phyloP scores from a whole-genome alignment of 495 filamentous ascomycete species.

The Talaromyces adpressus region DNA sequence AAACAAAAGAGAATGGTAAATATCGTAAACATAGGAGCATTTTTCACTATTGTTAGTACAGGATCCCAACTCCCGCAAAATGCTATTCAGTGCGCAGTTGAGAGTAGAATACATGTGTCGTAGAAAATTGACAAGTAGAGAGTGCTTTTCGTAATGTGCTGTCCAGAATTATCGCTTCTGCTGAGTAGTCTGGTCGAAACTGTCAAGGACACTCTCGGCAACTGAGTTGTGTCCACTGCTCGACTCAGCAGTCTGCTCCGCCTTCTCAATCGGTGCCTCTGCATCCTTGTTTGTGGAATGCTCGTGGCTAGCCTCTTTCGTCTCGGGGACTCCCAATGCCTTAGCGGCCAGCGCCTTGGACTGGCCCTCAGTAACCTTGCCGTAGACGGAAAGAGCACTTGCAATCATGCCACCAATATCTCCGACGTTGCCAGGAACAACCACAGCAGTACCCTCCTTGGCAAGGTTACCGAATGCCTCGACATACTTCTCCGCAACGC shows the following conservation, averaged over 20 bases:
- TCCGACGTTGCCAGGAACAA: constrained; percentile 96
- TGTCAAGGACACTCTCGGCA: constrained; percentile 41
- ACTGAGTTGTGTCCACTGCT: constrained; percentile 28
- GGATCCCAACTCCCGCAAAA: constrained; percentile 7
- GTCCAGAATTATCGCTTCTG: constrained; percentile 21
- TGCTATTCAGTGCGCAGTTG: constrained; percentile 6
- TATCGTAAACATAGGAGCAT: not conserved
- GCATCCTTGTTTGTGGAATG: not conserved
- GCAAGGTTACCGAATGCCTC: constrained; percentile 89
- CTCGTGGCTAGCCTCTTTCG: constrained; percentile 14
- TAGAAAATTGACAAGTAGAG: not conserved
- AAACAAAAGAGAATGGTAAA: not conserved
- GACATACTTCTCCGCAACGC: constrained; percentile 95
- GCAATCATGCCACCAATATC: constrained; percentile 97
- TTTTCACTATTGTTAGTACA: constrained; percentile 2
- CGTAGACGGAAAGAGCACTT: constrained; percentile 89
- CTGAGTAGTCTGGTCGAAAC: constrained; percentile 45
- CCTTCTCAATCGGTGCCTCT: constrained; percentile 10
- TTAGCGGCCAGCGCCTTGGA: constrained; percentile 57
- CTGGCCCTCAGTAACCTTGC: constrained; percentile 86
- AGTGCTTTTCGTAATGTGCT: not conserved
- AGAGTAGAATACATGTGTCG: not conserved
- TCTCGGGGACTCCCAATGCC: constrained; percentile 25
- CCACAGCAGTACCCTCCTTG: constrained; percentile 86
- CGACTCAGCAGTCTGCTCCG: constrained; percentile 7